These are phyloP conservation scores for Brassica hybrid DNA, from an alignment of 441 rosid species.

Conservation along the genomic window DNA sequence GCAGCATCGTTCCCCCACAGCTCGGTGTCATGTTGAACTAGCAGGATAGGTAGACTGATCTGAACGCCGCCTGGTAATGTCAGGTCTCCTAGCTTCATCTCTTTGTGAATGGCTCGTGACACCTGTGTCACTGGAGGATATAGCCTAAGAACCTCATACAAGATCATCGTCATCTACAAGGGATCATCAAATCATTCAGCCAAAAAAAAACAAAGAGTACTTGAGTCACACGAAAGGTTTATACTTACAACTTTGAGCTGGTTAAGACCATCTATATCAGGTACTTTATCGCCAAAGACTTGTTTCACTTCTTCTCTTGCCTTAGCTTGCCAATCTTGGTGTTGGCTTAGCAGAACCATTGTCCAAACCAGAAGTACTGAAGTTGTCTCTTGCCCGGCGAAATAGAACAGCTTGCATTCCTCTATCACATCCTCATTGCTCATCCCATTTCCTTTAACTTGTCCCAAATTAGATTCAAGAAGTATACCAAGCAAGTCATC, in stretches of 20 bases:
- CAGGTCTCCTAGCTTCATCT: background rate
- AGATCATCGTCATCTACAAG: conserved; percentile 41
- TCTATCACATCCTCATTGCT: background rate
- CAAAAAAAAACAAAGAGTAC: no score
- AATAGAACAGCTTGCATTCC: background rate
- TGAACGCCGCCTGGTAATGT: background rate
- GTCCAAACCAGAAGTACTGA: background rate
- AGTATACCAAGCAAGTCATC: background rate
- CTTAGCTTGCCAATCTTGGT: background rate
- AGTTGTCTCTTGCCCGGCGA: background rate
- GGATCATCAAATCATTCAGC: no score
- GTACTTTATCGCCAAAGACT: background rate
- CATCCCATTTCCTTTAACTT: background rate
- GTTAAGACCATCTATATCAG: background rate
- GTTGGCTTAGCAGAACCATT: background rate
- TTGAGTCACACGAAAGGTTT: no score
- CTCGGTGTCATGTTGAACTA: background rate
- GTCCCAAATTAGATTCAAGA: background rate
- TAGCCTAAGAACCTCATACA: conserved; percentile 49
- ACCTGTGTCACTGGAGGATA: conserved; percentile 47
- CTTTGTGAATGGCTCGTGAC: conserved; percentile 2
- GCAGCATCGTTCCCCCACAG: background rate
- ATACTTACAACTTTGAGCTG: background rate
- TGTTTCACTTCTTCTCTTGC: background rate
- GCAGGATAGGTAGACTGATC: background rate